Evolutionary conservation across 208 protist species (phyloP), one percentile per base, ranked within the genome.

Genomic region (Wallacemonas sp.): DNA sequence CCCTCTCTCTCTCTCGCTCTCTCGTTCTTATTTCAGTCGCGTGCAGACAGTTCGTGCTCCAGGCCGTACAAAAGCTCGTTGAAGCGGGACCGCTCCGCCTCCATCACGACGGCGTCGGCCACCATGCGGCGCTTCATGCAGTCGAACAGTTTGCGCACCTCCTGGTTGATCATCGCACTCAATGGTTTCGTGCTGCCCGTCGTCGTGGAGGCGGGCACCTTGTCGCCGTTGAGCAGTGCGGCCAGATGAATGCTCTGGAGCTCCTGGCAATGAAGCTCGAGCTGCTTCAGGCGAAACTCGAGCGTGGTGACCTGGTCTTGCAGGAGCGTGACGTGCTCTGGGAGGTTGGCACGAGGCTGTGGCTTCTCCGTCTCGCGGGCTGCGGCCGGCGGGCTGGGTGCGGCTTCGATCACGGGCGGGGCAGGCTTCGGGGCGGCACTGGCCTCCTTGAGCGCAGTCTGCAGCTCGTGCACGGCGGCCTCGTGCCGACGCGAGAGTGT

Each of bases 71-170:
- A 55, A 0, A 74, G 41, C 61, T 89, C 82, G 36, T 82, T 85
- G 76, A 86, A 69, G 25, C 71, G 79, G 11, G 69, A 54, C 11
- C 83, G 62, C 68, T 92, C 82, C 55, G 49, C 79, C 70, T 91
- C 79, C 29, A 86, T 79, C 50, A 76, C 67, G 10, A 64, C 49
- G 8, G 74, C 75, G 25, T 91, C 76, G 7, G 45, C n/a, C n/a
- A 75, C 1, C 42, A 92, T 72, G 46, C 79, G 72, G n/a, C 70
- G 65, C 67, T 84, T 70, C 82, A 91, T 70, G 29, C 61, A 29
- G 45, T 57, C 44, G 16, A 92, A 79, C 7, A 89, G 65, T 38
- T 67, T 45, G 44, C 76, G 68, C 71, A 92, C 74, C 31, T 90
- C 79, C 2, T 57, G 45, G 49, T 89, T 83, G 28, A 84, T 39